phyloP scores from a whole-genome alignment of 1,284 basidiomycete genomes.

The Mycena sp. region DNA sequence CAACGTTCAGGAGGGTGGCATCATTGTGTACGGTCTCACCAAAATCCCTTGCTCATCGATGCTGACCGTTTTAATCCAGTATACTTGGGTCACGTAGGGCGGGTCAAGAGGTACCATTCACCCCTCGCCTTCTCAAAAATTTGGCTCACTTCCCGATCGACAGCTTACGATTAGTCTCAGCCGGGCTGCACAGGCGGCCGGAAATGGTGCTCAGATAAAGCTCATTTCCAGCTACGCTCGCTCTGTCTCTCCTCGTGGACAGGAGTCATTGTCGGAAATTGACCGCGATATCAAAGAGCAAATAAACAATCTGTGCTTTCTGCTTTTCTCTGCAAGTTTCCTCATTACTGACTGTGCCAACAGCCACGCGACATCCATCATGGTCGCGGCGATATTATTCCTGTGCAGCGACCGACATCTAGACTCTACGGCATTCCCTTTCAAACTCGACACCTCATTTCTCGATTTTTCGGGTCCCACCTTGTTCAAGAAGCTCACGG shows the following conservation, averaged over 20 bases:
- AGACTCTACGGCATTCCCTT: constrained; percentile 7
- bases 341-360: constrained; percentile 5
- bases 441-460: background rate
- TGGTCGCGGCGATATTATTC: constrained; percentile 16
- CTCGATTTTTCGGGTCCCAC: background rate
- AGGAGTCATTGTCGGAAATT: background rate
- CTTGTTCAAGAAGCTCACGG: constrained; percentile 17
- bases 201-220: constrained; percentile 6
- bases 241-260: constrained; percentile 8
- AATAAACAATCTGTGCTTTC: constrained; percentile 17
- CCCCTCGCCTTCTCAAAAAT: background rate
- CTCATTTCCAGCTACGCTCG: background rate
- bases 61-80: background rate
- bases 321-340: background rate
- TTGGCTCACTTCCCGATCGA: background rate
- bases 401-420: background rate
- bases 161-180: background rate
- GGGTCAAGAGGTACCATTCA: constrained; percentile 10
- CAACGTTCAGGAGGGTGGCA: too few relatives aligned
- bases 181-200: constrained; percentile 3
- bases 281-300: constrained; percentile 14
- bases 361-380: constrained; percentile 7
- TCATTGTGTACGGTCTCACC: too few relatives aligned
- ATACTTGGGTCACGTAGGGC: constrained; percentile 21
- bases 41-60: too few relatives aligned